phyloP scores from a whole-genome alignment of 768 basidiomycete genomes.

The Clavulina sp. region DNA sequence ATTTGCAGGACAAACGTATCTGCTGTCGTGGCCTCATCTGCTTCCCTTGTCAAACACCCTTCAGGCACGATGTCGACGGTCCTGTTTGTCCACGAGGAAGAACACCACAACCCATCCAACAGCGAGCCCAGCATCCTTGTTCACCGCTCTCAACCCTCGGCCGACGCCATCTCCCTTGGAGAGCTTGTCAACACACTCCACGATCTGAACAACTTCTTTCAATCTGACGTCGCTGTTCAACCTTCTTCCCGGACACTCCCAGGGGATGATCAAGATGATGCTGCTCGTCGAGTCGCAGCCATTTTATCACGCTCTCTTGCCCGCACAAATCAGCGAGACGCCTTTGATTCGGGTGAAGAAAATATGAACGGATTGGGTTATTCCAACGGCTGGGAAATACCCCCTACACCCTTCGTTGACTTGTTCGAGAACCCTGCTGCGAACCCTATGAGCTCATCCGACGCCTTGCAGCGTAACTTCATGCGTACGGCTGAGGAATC shows the following conservation, averaged over 20 bases:
- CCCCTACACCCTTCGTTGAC: conserved; percentile 11
- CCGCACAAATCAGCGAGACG: background rate
- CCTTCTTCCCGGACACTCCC: conserved; percentile 4
- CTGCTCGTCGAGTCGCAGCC: conserved; percentile 11
- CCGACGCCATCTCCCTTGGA: conserved; percentile 30
- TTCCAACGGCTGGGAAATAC: conserved; percentile 1
- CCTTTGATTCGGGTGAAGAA: background rate
- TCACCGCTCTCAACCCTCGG: conserved; percentile 18
- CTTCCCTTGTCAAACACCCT: conserved; percentile 29
- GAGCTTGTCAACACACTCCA: conserved; percentile 33
- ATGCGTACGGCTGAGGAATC: conserved; percentile 1
- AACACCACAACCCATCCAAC: background rate
- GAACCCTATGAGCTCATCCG: background rate
- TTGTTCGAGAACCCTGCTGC: conserved; percentile 5
- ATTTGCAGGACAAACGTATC: conserved; percentile 60
- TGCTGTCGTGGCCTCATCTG: conserved; percentile 75
- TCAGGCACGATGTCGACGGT: conserved; percentile 37
- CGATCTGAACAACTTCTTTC: conserved; percentile 23
- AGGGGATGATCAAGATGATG: conserved; percentile 5
- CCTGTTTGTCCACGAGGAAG: conserved; percentile 21
- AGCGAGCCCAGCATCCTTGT: conserved; percentile 6
- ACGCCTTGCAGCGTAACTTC: background rate
- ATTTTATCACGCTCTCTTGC: conserved; percentile 13
- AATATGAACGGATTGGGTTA: too few species aligned
- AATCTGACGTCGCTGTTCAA: conserved; percentile 12